Evolutionary conservation across 208 protist species (phyloP).

Genomic region (Novymonas esmeraldas): DNA sequence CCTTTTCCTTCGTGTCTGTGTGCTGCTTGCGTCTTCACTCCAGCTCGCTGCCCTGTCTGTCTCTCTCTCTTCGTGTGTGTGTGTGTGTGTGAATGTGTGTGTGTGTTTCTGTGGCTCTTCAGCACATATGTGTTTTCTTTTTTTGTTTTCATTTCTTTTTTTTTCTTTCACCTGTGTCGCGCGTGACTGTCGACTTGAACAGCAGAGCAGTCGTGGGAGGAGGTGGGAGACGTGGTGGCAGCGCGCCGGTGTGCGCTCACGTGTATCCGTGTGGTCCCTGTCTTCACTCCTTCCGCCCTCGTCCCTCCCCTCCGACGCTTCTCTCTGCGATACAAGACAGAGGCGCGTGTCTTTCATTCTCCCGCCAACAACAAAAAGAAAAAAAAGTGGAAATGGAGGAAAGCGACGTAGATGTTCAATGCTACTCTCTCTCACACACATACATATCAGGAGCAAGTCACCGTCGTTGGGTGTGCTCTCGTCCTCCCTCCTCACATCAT

Average conservation of each 20-base stretch:
- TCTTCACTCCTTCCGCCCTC: no score
- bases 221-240: background rate
- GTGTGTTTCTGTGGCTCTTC: background rate
- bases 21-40: background rate
- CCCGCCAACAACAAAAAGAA: no score
- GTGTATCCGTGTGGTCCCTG: no score
- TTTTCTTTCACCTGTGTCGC: conserved; percentile 7
- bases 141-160: conserved; percentile 18
- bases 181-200: no score
- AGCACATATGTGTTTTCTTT: conserved; percentile 1
- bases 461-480: background rate
- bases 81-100: background rate
- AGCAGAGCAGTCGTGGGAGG: background rate
- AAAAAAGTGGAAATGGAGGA: no score
- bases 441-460: no score
- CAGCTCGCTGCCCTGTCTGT: no score
- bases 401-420: no score
- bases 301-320: no score
- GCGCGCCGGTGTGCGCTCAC: no score
- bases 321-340: background rate
- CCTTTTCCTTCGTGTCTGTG: background rate
- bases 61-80: background rate
- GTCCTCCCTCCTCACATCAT: no score
- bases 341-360: background rate
- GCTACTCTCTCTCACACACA: no score